phyloP scores from a whole-genome alignment of 2,329 filamentous ascomycete genomes.

The Cryphonectria japonica region DNA sequence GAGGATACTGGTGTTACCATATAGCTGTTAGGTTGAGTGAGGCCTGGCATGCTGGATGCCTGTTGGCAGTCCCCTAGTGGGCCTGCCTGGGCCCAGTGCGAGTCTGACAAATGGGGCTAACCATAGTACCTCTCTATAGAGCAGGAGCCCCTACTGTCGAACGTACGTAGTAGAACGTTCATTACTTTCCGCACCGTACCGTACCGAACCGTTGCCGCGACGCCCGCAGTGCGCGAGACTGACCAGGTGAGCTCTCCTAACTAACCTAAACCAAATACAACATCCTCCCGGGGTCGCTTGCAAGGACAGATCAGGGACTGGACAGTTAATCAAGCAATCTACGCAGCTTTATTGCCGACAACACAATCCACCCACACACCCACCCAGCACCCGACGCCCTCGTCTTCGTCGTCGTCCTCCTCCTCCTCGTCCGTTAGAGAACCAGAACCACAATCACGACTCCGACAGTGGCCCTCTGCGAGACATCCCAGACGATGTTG shows the following conservation, averaged over 20 bases:
- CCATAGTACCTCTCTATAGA: not conserved
- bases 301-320: slow-evolving; percentile 21
- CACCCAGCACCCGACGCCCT: not conserved
- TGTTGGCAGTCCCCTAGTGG: not conserved
- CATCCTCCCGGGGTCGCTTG: slow-evolving; percentile 14
- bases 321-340: not conserved
- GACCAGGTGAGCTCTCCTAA: not conserved
- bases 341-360: slow-evolving; percentile 6
- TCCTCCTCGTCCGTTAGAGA: not conserved
- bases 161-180: not conserved
- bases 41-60: not conserved
- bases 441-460: slow-evolving; percentile 7
- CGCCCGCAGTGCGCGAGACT: not conserved
- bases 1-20: not conserved
- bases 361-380: not conserved
- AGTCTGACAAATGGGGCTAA: not conserved
- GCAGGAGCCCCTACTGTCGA: not conserved
- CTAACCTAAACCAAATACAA: slow-evolving; percentile 10
- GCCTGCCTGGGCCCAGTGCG: slow-evolving; percentile 1
- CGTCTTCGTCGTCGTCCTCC: not conserved
- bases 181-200: slow-evolving; percentile 10
- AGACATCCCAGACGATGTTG: slow-evolving; percentile 20
- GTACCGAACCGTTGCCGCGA: slow-evolving; percentile 15
- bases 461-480: not conserved
- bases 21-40: not conserved